These are phyloP conservation scores for Sphagnum tenellum DNA, from an alignment of 225 moss, liverwort and hornwort species.

Conservation along the genomic window DNA sequence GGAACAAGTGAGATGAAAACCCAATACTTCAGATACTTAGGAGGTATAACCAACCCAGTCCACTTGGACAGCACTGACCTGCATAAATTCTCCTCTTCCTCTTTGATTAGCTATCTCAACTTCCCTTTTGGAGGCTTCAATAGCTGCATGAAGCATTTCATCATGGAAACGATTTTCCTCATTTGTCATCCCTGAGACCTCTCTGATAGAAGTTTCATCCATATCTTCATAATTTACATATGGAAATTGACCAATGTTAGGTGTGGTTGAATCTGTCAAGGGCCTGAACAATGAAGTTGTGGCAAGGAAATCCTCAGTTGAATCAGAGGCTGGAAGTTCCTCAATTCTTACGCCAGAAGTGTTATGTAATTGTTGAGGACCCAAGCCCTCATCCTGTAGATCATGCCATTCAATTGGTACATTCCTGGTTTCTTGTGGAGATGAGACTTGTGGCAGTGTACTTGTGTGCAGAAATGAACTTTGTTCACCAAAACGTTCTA, in stretches of 20 bases:
- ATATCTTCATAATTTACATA: conserved; percentile 16
- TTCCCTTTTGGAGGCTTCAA: conserved; percentile 49
- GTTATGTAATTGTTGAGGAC: conserved; percentile 9
- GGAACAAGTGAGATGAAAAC: background rate
- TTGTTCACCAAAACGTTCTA: conserved; percentile 1
- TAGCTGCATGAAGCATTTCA: conserved; percentile 55
- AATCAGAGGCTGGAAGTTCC: conserved; percentile 28
- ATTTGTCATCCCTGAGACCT: conserved; percentile 29
- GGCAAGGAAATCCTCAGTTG: conserved; percentile 32
- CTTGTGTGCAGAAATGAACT: conserved; percentile 9
- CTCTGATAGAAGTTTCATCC: conserved; percentile 31
- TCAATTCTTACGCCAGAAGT: conserved; percentile 25
- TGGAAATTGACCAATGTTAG: conserved; percentile 10
- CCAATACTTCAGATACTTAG: background rate
- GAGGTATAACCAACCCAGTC: background rate
- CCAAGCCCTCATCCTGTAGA: conserved; percentile 19
- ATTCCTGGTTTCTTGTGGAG: conserved; percentile 27
- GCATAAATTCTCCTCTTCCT: conserved; percentile 10
- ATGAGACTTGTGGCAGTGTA: conserved; percentile 13
- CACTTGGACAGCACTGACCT: conserved; percentile 12
- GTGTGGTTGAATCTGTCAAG: conserved; percentile 12
- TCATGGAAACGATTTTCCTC: conserved; percentile 50
- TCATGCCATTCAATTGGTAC: conserved; percentile 27
- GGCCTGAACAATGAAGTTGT: conserved; percentile 29
- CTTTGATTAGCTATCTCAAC: conserved; percentile 32